Evolutionary conservation across 176 grass and related monocot genomes (phyloP).

Genomic region (Paspalum notatum): DNA sequence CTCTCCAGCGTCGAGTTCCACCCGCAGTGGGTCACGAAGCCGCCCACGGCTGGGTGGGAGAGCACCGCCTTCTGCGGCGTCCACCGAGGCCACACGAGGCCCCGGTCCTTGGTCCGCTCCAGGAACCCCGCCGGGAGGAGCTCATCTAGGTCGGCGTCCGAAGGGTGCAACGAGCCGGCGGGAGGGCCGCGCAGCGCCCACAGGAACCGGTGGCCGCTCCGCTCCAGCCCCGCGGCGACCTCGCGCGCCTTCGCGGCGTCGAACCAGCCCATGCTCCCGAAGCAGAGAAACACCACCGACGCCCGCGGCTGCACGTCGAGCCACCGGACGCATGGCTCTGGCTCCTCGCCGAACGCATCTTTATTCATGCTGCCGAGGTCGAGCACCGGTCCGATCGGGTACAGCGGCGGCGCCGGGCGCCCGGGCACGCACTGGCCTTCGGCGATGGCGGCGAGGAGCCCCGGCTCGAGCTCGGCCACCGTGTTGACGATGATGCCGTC

Average conservation of each 20-base stretch:
- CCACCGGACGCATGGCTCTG: conserved; percentile 50
- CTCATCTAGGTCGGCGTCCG: conserved; percentile 15
- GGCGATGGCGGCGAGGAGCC: conserved; percentile 28
- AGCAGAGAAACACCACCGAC: conserved; percentile 67
- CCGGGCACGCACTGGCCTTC: conserved; percentile 30
- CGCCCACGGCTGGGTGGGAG: conserved; percentile 41
- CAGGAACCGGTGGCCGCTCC: conserved; percentile 54
- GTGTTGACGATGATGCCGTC: conserved; percentile 69
- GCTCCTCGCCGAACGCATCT: background rate
- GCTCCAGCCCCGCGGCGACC: conserved; percentile 57
- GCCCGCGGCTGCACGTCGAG: conserved; percentile 52
- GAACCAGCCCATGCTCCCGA: conserved; percentile 62
- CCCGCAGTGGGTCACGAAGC: conserved; percentile 83
- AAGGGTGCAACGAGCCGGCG: conserved; percentile 7
- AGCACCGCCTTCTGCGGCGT: conserved; percentile 60
- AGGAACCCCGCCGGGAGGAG: conserved; percentile 55
- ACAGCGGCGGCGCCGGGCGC: conserved; percentile 35
- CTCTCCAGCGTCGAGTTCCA: conserved; percentile 86
- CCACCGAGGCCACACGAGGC: conserved; percentile 47
- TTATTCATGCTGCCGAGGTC: background rate
- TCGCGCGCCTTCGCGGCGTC: conserved; percentile 40
- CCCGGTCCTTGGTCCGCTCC: conserved; percentile 45
- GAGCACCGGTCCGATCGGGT: conserved; percentile 56
- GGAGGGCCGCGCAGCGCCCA: conserved; percentile 34
- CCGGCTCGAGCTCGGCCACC: conserved; percentile 45